Base-by-base conservation (phyloP, 1,139 yeast species). In the Saccharomycopsis phalli region DNA sequence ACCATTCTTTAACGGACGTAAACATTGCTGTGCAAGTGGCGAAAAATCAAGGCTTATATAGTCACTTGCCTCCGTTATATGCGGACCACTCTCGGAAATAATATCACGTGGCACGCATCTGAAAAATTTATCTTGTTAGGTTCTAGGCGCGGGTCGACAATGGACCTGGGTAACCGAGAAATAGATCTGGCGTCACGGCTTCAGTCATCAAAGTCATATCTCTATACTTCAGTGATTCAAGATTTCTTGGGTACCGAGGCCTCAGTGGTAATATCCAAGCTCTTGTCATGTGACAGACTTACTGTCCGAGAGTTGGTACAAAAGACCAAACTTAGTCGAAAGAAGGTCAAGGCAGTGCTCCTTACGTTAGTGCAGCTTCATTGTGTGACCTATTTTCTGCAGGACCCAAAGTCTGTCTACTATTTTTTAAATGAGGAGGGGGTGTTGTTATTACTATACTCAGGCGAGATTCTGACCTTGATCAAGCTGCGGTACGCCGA, bases 391-490 rank as follows among this genome's bases (percentile, higher is more conserved):
- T 71, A 71, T 51, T 76, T 69, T 16, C 18, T 16, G 4, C 20
- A 26, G 5, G 33, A 30, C 19, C 55, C 52, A 3, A 49, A 49
- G 14, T 51, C 55, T 1, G 67, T 71, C 1, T 72, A 63, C 50
- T 87, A 86, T 56, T 68, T 67, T 29, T 72, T 78, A 47, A 71
- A 80, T 51, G 79, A 77, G 48, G 68, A 65, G 21, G 94, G 94
- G 4, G 62, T 80, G 18, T 65, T 76, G 50, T 59, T 72, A 40
- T 63, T 84, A 41, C 57, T 87, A 25, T 83, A 86, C 59, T 69
- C 88, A 28, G 96, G 95, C 25, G 83, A 83, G 40, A 76, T 87
- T 46, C 66, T 84, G 29, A 61, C 71, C 34, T 67, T 68, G 41
- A 69, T 81, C 31, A 67, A 68, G 42, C 68, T 67, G 21, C 65